Conservation (phyloP, 306 rosid species). For the Rosa chinensis region DNA sequence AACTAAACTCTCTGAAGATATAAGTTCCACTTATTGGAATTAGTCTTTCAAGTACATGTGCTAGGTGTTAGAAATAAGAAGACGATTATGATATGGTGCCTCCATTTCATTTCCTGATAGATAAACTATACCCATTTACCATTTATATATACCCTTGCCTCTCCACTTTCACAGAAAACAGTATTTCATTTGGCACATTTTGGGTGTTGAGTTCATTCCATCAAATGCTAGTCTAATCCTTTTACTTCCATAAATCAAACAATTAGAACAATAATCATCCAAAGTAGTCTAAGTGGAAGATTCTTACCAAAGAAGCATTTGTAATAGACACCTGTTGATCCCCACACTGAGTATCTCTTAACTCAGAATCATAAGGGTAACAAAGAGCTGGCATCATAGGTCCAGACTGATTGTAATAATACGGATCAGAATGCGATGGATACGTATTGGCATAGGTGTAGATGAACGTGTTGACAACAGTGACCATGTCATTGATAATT, state of each 20-base stretch:
- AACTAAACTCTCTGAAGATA: background rate
- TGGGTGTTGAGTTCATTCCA: background rate
- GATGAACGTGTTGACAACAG: slow-evolving; percentile 62
- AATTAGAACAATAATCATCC: background rate
- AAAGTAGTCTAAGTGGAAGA: slow-evolving; percentile 2
- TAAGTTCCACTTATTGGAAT: background rate
- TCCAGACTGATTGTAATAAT: slow-evolving; percentile 79
- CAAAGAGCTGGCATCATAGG: slow-evolving; percentile 82
- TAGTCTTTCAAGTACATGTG: background rate
- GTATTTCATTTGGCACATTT: background rate
- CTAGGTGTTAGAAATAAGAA: background rate
- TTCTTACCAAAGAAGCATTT: slow-evolving; percentile 68
- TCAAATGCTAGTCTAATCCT: background rate
- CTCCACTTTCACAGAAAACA: background rate
- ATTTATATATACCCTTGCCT: background rate
- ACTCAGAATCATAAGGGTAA: slow-evolving; percentile 68
- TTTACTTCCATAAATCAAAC: background rate
- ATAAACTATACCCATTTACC: background rate
- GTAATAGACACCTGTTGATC: slow-evolving; percentile 69
- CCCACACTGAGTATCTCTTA: slow-evolving; percentile 54
- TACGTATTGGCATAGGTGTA: slow-evolving; percentile 61
- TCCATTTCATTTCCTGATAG: background rate
- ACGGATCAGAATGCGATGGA: slow-evolving; percentile 34
- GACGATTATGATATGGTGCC: background rate
- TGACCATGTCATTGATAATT: slow-evolving; percentile 62